Evolutionary conservation across 805 yeast species (phyloP), one percentile per base, ranked within the genome.

Genomic region (Ogataea saltuana): DNA sequence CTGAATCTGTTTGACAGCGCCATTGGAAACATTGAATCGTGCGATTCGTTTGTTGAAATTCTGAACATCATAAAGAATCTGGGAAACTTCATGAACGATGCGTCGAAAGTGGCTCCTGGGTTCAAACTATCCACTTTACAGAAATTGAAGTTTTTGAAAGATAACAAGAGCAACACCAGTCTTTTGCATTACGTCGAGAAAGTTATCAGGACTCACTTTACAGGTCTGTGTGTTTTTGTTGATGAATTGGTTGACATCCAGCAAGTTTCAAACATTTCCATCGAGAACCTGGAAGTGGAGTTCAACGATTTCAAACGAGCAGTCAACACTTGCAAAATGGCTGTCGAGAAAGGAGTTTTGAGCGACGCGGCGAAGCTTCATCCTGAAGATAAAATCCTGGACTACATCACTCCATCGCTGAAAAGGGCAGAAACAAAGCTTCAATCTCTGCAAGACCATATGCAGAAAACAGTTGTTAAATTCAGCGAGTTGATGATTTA

Each of bases 21-120:
- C 0, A 72, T 81, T 17, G 76, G 71, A 22, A 69, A 74, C 21
- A 67, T 85, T 18, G 70, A 68, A 40, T 64, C 69, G 11, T 83
- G 88, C 0, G 54, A 68, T 13, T 72, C 78, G 28, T 71, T 85
- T 55, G 72, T 78, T 49, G 71, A 72, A 41, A 75, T 85, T 3
- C 73, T 85, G 46, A 80, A 76, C 48, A 76, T 85, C 32, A 82
- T 85, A 47, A 76, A 83, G 51, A 80, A 81, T 11, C 78, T 85
- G 44, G 95, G 93, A 48, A 85, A 85, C 54, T 84, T 77, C 53
- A 85, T 85, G 93, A 85, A 85, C 59, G 88, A 83, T 54, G 63
- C 72, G 6, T 70, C 83, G 4, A 85, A 81, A 54, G 75, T 76
- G 49, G 89, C 87, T 0, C 70, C 71, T 25, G 95, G 95, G 16